Evolutionary conservation across 2,329 filamentous ascomycete genomes (phyloP).

Genomic region (Alternaria arborescens): DNA sequence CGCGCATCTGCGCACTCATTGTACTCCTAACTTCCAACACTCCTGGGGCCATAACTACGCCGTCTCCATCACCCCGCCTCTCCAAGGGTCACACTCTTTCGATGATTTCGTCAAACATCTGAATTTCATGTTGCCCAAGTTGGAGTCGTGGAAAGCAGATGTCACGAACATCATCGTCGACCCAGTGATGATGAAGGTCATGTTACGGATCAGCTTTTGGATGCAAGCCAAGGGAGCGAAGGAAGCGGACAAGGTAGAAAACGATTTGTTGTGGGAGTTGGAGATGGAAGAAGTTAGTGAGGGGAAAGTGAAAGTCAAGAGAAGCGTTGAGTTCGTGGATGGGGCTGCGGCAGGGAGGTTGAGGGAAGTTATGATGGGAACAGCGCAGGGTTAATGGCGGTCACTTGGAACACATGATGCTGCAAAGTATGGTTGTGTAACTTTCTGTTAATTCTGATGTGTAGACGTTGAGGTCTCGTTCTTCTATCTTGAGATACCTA

Average conservation of each 20-base stretch:
- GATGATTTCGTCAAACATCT: slow-evolving; percentile 36
- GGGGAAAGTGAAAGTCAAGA: slow-evolving; percentile 28
- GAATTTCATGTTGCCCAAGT: slow-evolving; percentile 26
- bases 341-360: slow-evolving; percentile 29
- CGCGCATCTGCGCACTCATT: slow-evolving; percentile 25
- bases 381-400: not conserved
- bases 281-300: slow-evolving; percentile 28
- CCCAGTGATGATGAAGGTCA: slow-evolving; percentile 27
- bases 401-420: not conserved
- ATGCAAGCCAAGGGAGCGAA: slow-evolving; percentile 31
- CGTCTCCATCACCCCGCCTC: slow-evolving; percentile 27
- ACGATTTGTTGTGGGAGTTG: slow-evolving; percentile 47
- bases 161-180: slow-evolving; percentile 40
- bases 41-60: slow-evolving; percentile 44
- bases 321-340: slow-evolving; percentile 46
- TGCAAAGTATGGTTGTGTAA: not conserved
- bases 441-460: not conserved
- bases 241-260: slow-evolving; percentile 29
- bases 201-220: slow-evolving; percentile 34
- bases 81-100: slow-evolving; percentile 27
- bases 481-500: not conserved
- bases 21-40: slow-evolving; percentile 30
- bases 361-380: slow-evolving; percentile 25
- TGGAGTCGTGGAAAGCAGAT: slow-evolving; percentile 33
- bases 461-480: slow-evolving; percentile 17